phyloP scores from a whole-genome alignment of 1,284 basidiomycete genomes.

The Marasmius sp. region DNA sequence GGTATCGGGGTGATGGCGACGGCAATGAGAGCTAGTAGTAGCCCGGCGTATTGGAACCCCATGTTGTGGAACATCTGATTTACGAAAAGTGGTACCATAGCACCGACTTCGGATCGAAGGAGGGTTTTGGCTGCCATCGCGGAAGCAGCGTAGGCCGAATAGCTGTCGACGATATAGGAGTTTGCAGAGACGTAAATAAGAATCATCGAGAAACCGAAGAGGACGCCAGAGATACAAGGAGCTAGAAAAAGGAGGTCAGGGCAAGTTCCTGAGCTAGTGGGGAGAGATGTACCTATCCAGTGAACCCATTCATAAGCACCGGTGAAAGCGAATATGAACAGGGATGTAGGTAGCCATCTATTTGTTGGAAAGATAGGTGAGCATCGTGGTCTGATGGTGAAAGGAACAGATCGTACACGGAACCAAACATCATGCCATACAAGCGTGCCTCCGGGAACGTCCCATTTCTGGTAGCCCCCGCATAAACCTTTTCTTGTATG shows the following conservation, averaged over 20 bases:
- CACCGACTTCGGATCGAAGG: slow-evolving; percentile 34
- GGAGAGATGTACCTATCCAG: slow-evolving; percentile 30
- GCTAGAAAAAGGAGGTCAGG: slow-evolving; percentile 11
- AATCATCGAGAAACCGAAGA: slow-evolving; percentile 41
- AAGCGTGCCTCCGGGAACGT: slow-evolving; percentile 53
- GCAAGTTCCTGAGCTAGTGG: background rate
- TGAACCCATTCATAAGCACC: slow-evolving; percentile 37
- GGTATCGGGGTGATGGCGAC: slow-evolving; percentile 37
- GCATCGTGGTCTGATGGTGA: background rate
- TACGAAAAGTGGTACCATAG: slow-evolving; percentile 39
- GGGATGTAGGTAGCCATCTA: slow-evolving; percentile 34
- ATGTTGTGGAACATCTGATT: slow-evolving; percentile 40
- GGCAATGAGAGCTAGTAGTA: slow-evolving; percentile 34
- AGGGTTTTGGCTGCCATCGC: slow-evolving; percentile 44
- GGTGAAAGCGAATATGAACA: slow-evolving; percentile 48
- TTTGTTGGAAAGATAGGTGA: background rate
- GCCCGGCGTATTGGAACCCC: slow-evolving; percentile 39
- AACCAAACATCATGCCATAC: slow-evolving; percentile 46
- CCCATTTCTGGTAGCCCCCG: slow-evolving; percentile 34
- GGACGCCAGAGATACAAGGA: slow-evolving; percentile 31
- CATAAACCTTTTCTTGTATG: slow-evolving; percentile 33
- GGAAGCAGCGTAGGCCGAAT: slow-evolving; percentile 38
- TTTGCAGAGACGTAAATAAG: slow-evolving; percentile 41
- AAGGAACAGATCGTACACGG: slow-evolving; percentile 36
- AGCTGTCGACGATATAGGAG: slow-evolving; percentile 44